Evolutionary conservation across 495 filamentous ascomycete genomes (phyloP), one percentile per base, ranked within the genome.

Genomic region (Penicillium macrosclerotiorum): DNA sequence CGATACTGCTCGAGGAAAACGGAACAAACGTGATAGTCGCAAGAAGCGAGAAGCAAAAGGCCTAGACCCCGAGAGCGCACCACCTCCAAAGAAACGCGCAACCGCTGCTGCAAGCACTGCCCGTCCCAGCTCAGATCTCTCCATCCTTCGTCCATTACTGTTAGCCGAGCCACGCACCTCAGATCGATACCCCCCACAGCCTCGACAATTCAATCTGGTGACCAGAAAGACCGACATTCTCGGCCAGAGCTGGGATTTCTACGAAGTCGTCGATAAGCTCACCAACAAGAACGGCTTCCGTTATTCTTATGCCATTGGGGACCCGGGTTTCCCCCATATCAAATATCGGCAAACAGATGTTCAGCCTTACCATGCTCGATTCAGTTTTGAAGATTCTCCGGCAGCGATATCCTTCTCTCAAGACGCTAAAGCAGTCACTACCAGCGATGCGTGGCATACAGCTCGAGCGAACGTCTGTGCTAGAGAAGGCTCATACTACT

Each of bases 301-400:
- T 27, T 99, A 97, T 62, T 87, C 77, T 27, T 89, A 91, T 49
- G 94, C 89, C 59, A 89, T 96, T 47, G 88, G 90, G 39, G 93
- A 96, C 54, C 85, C 86, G 0, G 75, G 74, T 13, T 94, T 97
- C 44, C 84, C 85, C 6, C 87, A 90, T 40, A 90, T 88, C 48
- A 85, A 90, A 56, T 94, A 90, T 68, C 86, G 93, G 37, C 86
- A 89, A 47, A 89, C 90, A 18, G 94, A 97, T 63, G 80, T 88
- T 8, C 77, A 75, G 37, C 94, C 91, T 3, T 91, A 85, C 62
- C 76, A 82, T 34, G 74, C 90, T 8, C 84, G 90, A 34, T 84
- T 99, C 52, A 89, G 83, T 67, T 94, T 90, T 59, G 90, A 96
- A 65, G 94, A 99, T 67, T 84, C 86, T 6, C 88, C 92, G 2